Percentiles rank a stretch among this genome's conserved stretches.
phyloP scores from a whole-genome alignment of 2,329 filamentous ascomycete genomes.

The Xylariaceae sp. region DNA sequence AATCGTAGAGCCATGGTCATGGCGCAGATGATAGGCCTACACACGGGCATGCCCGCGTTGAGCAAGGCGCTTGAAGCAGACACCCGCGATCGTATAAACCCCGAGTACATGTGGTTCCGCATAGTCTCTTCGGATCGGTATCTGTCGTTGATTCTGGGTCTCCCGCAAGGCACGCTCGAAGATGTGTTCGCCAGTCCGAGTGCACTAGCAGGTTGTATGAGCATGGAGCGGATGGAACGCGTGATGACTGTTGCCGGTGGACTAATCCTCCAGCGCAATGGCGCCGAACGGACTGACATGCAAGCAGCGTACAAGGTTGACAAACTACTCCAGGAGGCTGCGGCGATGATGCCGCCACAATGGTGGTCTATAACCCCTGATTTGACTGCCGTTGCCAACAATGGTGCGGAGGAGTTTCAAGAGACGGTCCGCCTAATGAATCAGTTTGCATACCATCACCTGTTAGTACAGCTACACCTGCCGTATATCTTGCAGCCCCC shows the following conservation, averaged over 20 bases:
- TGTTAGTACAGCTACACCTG: constrained; percentile 41
- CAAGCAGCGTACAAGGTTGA: constrained; percentile 33
- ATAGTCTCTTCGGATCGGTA: constrained; percentile 42
- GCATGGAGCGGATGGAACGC: background rate
- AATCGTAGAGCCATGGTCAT: constrained; percentile 36
- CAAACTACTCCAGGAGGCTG: constrained; percentile 32
- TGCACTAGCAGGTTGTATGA: background rate
- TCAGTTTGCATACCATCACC: constrained; percentile 39
- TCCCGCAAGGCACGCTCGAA: constrained; percentile 34
- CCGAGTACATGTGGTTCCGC: constrained; percentile 42
- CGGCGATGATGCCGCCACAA: constrained; percentile 33
- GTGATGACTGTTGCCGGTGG: background rate
- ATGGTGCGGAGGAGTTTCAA: constrained; percentile 20
- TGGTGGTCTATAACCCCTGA: too few species aligned
- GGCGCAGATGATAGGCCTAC: constrained; percentile 10
- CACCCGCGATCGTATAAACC: constrained; percentile 28
- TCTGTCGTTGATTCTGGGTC: constrained; percentile 43
- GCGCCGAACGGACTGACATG: constrained; percentile 27
- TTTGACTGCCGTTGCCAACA: too few species aligned
- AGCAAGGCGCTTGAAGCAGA: background rate
- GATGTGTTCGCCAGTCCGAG: background rate
- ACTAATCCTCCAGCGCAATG: background rate
- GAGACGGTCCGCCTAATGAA: constrained; percentile 36
- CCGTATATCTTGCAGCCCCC: constrained; percentile 39
- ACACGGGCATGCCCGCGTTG: background rate